Evolutionary conservation across 495 filamentous ascomycete species (phyloP).

Genomic region (Ramalina intermedia): DNA sequence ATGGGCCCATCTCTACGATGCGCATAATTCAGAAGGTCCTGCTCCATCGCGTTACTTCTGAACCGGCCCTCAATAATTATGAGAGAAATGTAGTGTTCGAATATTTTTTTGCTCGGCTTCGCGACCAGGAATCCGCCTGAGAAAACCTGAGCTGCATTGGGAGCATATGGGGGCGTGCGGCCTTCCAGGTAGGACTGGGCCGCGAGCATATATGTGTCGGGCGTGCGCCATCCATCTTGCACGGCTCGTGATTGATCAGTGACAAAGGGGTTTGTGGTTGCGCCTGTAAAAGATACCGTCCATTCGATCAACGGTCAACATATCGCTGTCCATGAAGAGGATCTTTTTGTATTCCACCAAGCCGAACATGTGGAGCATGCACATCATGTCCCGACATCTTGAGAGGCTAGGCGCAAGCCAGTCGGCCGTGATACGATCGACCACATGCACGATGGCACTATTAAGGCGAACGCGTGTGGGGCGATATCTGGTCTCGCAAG

Average conservation of each 20-base stretch:
- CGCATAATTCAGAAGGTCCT: conserved; percentile 31
- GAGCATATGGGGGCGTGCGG: conserved; percentile 20
- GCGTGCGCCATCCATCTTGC: conserved; percentile 17
- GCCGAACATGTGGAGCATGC: conserved; percentile 28
- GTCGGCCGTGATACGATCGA: conserved; percentile 16
- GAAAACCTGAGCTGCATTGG: conserved; percentile 8
- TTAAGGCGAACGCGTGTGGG: conserved; percentile 16
- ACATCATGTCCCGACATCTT: conserved; percentile 22
- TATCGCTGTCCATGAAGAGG: conserved; percentile 31
- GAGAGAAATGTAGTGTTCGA: conserved; percentile 25
- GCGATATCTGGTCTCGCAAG: conserved; percentile 18
- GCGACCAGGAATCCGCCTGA: conserved; percentile 29
- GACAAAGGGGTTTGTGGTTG: conserved; percentile 4
- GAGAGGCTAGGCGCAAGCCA: conserved; percentile 16
- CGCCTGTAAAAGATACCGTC: conserved; percentile 28
- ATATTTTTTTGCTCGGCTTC: conserved; percentile 20
- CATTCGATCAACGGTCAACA: conserved; percentile 20
- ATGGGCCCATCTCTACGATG: conserved; percentile 27
- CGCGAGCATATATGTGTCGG: conserved; percentile 24
- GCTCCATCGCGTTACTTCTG: conserved; percentile 22
- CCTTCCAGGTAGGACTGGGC: conserved; percentile 11
- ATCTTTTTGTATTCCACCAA: conserved; percentile 29
- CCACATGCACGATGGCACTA: conserved; percentile 22
- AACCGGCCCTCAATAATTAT: conserved; percentile 18
- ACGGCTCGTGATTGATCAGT: background rate